A percentile compares a stretch with the other conserved stretches of the same genome.
Evolutionary conservation across 257 asterid species (phyloP).

Genomic region (Hygrophila difformis): DNA sequence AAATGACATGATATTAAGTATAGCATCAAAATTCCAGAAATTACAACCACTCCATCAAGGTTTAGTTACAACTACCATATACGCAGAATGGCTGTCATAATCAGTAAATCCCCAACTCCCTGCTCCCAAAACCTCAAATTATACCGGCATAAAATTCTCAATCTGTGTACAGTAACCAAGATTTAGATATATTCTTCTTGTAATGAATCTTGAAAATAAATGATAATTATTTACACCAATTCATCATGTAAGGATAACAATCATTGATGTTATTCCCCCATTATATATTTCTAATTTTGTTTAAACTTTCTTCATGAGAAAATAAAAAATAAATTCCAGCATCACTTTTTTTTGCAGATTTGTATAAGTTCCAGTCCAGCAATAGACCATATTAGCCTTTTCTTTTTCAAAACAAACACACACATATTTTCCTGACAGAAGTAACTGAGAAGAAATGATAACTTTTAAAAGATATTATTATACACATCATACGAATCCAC

Average conservation of each 20-base stretch:
- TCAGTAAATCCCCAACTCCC: neutral
- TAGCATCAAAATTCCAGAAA: slow-evolving; percentile 5
- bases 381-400: too few species aligned
- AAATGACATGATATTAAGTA: neutral
- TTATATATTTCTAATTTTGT: neutral
- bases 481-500: neutral
- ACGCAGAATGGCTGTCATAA: neutral
- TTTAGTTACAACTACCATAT: neutral
- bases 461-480: neutral
- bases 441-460: too few species aligned
- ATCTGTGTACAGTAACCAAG: neutral
- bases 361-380: neutral
- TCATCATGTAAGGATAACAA: neutral
- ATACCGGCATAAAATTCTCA: neutral
- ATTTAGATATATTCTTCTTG: neutral
- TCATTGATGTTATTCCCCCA: neutral
- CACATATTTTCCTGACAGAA: neutral
- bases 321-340: neutral
- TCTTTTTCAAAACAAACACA: too few species aligned
- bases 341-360: neutral
- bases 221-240: neutral
- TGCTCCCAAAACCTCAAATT: neutral
- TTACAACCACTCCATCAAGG: neutral
- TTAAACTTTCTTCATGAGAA: neutral
- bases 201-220: too few species aligned